These are phyloP conservation scores for Rutstroemia sp. DNA, from an alignment of 2,329 filamentous ascomycete genomes.

Conservation along the genomic window DNA sequence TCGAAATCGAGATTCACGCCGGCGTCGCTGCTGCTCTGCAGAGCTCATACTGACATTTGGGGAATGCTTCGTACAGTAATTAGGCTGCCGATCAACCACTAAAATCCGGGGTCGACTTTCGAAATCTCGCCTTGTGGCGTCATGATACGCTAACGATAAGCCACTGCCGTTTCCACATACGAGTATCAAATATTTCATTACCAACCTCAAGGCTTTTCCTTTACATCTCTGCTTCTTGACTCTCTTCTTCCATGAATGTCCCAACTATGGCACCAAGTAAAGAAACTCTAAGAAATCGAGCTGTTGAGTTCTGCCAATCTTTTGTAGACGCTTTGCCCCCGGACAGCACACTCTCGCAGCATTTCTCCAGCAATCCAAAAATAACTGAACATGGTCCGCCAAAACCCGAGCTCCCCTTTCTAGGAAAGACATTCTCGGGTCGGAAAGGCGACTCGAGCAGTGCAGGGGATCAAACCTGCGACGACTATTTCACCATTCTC, in stretches of 20 bases:
- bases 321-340: background rate
- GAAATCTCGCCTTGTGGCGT: background rate
- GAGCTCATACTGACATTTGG: too few species aligned
- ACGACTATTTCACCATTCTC: slow-evolving; percentile 33
- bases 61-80: too few species aligned
- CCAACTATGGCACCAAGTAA: background rate
- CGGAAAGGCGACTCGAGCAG: background rate
- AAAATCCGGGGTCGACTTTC: background rate
- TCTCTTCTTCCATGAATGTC: background rate
- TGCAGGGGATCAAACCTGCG: slow-evolving; percentile 25
- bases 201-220: background rate
- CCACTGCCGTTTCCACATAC: too few species aligned
- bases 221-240: background rate
- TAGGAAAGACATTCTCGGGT: slow-evolving; percentile 31
- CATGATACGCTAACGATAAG: background rate
- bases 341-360: background rate
- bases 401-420: slow-evolving; percentile 31
- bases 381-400: slow-evolving; percentile 37
- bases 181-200: too few species aligned
- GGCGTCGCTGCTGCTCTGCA: too few species aligned
- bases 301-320: slow-evolving; percentile 7
- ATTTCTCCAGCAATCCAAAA: slow-evolving; percentile 6
- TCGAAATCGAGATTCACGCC: too few species aligned
- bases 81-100: background rate
- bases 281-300: background rate